Evolutionary conservation across 768 basidiomycete species (phyloP).

Genomic region (Coprinellus aureogranulatus): DNA sequence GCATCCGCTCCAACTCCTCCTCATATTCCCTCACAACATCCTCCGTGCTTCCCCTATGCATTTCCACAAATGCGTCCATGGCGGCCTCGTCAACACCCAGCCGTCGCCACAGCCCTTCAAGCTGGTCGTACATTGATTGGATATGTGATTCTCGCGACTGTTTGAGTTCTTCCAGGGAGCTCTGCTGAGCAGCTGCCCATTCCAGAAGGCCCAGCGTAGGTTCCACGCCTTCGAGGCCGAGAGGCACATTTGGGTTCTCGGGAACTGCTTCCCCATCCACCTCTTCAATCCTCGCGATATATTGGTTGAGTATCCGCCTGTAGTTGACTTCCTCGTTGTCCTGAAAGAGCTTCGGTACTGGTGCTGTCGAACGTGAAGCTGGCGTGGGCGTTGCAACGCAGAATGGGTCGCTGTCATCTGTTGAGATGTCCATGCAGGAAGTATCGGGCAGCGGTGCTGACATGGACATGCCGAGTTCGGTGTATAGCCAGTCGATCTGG

Average conservation of each 20-base stretch:
- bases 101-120: conserved; percentile 87
- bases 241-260: conserved; percentile 30
- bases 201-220: conserved; percentile 72
- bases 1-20: conserved; percentile 85
- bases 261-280: conserved; percentile 48
- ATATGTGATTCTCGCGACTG: conserved; percentile 76
- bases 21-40: conserved; percentile 80
- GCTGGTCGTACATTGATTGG: conserved; percentile 89
- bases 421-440: conserved; percentile 29
- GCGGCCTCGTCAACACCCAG: conserved; percentile 76
- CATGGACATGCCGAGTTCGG: conserved; percentile 73
- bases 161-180: conserved; percentile 71
- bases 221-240: conserved; percentile 72
- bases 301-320: conserved; percentile 58
- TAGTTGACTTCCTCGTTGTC: conserved; percentile 43
- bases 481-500: conserved; percentile 80
- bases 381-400: conserved; percentile 53
- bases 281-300: conserved; percentile 62
- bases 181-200: conserved; percentile 62
- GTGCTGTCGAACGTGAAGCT: conserved; percentile 34
- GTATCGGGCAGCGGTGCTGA: conserved; percentile 44
- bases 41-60: conserved; percentile 77
- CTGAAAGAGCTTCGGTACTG: conserved; percentile 37
- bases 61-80: conserved; percentile 92
- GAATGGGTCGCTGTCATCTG: conserved; percentile 46